Evolutionary conservation across 2,329 filamentous ascomycete genomes (phyloP).

Genomic region (Chrysoporthe puriensis): DNA sequence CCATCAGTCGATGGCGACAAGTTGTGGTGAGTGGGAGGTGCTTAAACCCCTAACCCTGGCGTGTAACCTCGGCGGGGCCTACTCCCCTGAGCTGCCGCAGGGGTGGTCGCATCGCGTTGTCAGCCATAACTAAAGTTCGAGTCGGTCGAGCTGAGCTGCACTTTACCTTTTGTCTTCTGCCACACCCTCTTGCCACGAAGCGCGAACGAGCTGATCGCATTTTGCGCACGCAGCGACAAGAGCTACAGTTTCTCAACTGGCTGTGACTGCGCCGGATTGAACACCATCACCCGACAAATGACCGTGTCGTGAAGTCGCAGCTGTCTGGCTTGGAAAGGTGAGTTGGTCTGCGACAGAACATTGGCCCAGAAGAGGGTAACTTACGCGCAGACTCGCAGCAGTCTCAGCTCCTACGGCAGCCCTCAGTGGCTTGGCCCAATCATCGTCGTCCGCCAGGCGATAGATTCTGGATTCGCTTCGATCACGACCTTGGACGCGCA

Average conservation of each 20-base stretch:
- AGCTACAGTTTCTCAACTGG: neutral
- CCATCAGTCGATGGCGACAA: neutral
- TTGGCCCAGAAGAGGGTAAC: neutral
- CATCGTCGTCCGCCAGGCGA: neutral
- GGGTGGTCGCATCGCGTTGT: slow-evolving; percentile 3
- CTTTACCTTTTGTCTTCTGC: neutral
- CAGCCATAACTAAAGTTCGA: slow-evolving; percentile 5
- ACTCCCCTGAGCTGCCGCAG: neutral
- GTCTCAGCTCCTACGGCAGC: neutral
- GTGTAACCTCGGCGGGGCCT: neutral
- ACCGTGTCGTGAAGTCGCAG: neutral
- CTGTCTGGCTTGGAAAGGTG: neutral
- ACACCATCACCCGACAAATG: neutral
- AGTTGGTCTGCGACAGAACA: neutral
- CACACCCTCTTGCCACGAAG: neutral
- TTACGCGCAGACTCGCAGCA: neutral
- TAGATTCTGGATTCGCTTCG: neutral
- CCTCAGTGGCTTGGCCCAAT: slow-evolving; percentile 3
- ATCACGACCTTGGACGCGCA: neutral
- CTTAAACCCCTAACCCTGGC: neutral
- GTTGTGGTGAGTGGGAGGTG: neutral
- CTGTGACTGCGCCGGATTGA: neutral
- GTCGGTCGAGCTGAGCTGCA: slow-evolving; percentile 5
- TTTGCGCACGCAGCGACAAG: neutral
- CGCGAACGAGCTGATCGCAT: slow-evolving; percentile 1